Evolutionary conservation across 352 stramenopile genomes (phyloP).

Genomic region (Phytophthora parvispora): DNA sequence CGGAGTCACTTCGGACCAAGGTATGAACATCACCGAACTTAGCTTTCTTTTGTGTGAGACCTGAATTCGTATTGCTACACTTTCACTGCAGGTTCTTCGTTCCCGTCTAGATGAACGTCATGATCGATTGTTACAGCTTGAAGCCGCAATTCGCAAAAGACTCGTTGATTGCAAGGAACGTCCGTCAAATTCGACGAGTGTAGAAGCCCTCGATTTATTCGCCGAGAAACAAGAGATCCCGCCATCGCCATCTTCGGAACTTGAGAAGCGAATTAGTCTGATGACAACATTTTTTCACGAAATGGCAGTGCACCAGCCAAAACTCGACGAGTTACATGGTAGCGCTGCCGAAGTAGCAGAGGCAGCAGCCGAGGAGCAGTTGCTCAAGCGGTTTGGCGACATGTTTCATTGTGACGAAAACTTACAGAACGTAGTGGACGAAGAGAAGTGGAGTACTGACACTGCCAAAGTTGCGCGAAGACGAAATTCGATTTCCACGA

Average conservation of each 20-base stretch:
- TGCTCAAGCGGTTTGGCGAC: constrained; percentile 52
- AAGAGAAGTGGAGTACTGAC: constrained; percentile 57
- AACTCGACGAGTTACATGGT: constrained; percentile 26
- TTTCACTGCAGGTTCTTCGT: constrained; percentile 38
- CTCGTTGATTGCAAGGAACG: constrained; percentile 3
- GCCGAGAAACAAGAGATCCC: not conserved
- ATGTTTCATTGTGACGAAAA: constrained; percentile 52
- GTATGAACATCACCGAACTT: constrained; percentile 17
- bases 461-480: constrained; percentile 32
- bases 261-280: constrained; percentile 29
- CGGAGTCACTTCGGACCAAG: constrained; percentile 58
- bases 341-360: constrained; percentile 13
- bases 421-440: constrained; percentile 58
- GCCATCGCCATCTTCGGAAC: constrained; percentile 8
- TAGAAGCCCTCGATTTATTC: not conserved
- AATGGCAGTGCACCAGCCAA: constrained; percentile 56
- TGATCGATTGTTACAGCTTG: constrained; percentile 29
- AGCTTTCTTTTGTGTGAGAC: too few relatives aligned
- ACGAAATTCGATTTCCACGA: constrained; percentile 17
- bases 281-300: constrained; percentile 64
- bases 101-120: constrained; percentile 46
- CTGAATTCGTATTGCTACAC: too few relatives aligned
- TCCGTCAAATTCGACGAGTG: not conserved
- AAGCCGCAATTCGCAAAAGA: constrained; percentile 30
- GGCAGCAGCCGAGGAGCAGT: constrained; percentile 30